Percentiles rank a stretch among this genome's conserved stretches.
phyloP scores from a whole-genome alignment of 352 stramenopile genomes.

The Pythium periplocum region DNA sequence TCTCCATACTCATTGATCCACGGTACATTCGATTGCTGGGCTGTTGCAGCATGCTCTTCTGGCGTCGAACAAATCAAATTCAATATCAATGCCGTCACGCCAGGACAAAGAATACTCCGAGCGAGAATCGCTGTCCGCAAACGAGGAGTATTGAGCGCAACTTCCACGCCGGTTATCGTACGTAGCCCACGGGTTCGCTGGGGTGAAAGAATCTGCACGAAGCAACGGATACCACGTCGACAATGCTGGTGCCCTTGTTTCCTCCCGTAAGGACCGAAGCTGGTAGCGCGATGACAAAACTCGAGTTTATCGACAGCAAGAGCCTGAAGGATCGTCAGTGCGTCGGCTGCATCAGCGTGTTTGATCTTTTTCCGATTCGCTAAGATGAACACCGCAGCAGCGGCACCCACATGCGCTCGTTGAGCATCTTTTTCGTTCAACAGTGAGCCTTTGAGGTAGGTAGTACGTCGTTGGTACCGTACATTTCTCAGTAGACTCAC shows the following conservation, averaged over 20 bases:
- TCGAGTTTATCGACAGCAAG: constrained; percentile 47
- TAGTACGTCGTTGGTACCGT: constrained; percentile 37
- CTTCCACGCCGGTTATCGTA: constrained; percentile 49
- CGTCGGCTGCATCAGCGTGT: constrained; percentile 35
- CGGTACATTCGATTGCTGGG: constrained; percentile 28
- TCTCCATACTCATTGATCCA: constrained; percentile 54
- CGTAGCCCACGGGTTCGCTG: constrained; percentile 34
- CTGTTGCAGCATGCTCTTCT: constrained; percentile 28
- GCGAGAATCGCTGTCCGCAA: constrained; percentile 44
- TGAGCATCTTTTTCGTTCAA: constrained; percentile 45
- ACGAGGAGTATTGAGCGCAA: constrained; percentile 40
- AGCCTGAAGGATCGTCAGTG: constrained; percentile 48
- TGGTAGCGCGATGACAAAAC: constrained; percentile 23
- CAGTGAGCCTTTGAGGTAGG: constrained; percentile 50
- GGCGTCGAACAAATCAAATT: constrained; percentile 53
- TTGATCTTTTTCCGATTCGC: constrained; percentile 37
- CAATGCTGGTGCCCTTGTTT: constrained; percentile 2
- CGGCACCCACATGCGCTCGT: constrained; percentile 34
- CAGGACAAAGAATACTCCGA: constrained; percentile 44
- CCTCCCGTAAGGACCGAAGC: constrained; percentile 8
- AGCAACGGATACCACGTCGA: constrained; percentile 27
- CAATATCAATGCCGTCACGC: constrained; percentile 41
- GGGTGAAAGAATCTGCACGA: constrained; percentile 45
- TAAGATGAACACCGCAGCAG: constrained; percentile 54
- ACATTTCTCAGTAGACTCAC: constrained; percentile 37